Base-by-base conservation (phyloP, 2,329 filamentous ascomycete species). In the Ascomycota sp. region DNA sequence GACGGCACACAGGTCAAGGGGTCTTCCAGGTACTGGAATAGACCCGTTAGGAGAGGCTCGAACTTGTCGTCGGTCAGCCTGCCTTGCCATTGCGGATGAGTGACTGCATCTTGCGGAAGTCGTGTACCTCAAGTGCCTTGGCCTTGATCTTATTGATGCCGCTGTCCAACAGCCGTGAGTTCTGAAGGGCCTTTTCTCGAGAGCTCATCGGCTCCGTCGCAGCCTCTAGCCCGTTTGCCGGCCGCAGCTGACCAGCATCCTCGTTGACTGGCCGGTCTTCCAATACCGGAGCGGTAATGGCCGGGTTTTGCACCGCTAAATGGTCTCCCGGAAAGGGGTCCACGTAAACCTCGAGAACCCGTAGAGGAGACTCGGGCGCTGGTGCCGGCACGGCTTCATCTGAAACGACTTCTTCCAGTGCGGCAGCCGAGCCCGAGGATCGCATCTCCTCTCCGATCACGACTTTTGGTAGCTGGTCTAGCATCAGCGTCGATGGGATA, bases 31-130 rank as follows among this genome's bases (percentile, higher is more conserved):
- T 76, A 85, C 28, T 72, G 67, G 35, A 85, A 76, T 13, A 82
- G 60, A 1, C 72, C 75, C 3, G 65, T 41, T 23, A 83, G 54
- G 2, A 85, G 59, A 7, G 71, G 61, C 37, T 75, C 67, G 35
- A 81, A 82, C 38, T 69, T 75, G 28, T 75, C 69, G 35, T 75
- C 67, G 2, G 63, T 61, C 44, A 78, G 13, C 69, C 59, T 10
- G 70, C 62, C 41, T 64, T 65, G 43, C 62, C 67, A 34, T 77
- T 73, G 37, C 75, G 72, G 35, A 82, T 63, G 38, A 83, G 63
- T 24, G 73, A 73, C 47, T 85, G 78, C 29, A 85, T 58, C 43
- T 79, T 78, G 31, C 78, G 69, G 59, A 85, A 82, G 33, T 78
- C 78, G 44, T 83, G 77, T 4, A 79, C 76, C 44, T 85, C 79